Conservation (phyloP, 2,329 filamentous ascomycete genomes). For the Sclerotinia minor region DNA sequence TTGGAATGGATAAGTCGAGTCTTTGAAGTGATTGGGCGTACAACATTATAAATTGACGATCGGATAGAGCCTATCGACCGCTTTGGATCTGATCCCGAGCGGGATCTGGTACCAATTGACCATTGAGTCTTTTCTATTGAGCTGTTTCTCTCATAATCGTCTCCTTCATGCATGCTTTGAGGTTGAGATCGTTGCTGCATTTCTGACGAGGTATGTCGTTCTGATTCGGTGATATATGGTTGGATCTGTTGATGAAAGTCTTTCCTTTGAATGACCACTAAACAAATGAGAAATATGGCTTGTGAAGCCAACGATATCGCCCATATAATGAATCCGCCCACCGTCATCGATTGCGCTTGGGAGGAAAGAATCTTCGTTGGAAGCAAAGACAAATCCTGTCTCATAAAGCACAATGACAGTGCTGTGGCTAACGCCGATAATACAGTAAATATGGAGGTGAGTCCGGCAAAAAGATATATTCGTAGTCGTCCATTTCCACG, state of each 20-base stretch:
- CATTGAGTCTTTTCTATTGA: conserved; percentile 37
- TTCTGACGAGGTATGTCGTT: conserved; percentile 30
- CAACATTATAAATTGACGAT: conserved; percentile 50
- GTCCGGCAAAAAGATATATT: conserved; percentile 38
- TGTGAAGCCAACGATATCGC: conserved; percentile 36
- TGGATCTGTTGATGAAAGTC: conserved; percentile 38
- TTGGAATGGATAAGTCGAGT: conserved; percentile 53
- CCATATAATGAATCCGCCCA: conserved; percentile 39
- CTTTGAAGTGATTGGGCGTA: conserved; percentile 58
- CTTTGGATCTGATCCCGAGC: conserved; percentile 46
- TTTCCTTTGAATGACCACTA: conserved; percentile 36
- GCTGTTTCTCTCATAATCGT: conserved; percentile 27
- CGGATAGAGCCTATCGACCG: conserved; percentile 50
- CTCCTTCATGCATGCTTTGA: conserved; percentile 27
- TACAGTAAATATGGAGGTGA: conserved; percentile 34
- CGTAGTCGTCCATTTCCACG: conserved; percentile 34
- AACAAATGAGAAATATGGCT: conserved; percentile 37
- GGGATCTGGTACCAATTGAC: conserved; percentile 48
- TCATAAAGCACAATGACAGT: conserved; percentile 35
- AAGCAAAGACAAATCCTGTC: conserved; percentile 29
- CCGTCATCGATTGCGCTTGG: conserved; percentile 31
- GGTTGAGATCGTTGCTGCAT: conserved; percentile 32
- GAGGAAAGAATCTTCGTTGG: conserved; percentile 31
- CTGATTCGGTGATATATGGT: conserved; percentile 32
- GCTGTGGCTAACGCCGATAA: conserved; percentile 36